A percentile compares a stretch with the other conserved stretches of the same genome.
Evolutionary conservation across 1,139 yeast species (phyloP).

Genomic region (Saccharomyces pastorianus): DNA sequence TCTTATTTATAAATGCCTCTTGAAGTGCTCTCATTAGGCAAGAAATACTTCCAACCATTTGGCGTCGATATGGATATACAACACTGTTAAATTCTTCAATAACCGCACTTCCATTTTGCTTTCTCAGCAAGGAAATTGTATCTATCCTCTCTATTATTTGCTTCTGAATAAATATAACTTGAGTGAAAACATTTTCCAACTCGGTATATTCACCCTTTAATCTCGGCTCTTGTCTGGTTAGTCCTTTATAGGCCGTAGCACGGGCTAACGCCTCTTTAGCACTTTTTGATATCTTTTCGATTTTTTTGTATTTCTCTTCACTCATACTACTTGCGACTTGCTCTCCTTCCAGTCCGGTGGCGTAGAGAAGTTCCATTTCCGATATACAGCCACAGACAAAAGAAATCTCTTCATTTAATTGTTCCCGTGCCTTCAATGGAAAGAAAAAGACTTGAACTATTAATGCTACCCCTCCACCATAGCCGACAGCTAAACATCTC

Average conservation of each 20-base stretch:
- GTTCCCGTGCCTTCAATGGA: conserved; percentile 42
- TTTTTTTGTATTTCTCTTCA: conserved; percentile 26
- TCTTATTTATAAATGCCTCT: conserved; percentile 37
- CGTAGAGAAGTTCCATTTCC: conserved; percentile 34
- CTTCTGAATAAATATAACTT: conserved; percentile 39
- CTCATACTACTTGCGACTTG: conserved; percentile 22
- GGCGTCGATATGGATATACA: conserved; percentile 40
- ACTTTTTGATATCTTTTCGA: conserved; percentile 28
- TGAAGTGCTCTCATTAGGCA: conserved; percentile 36
- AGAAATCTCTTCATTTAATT: conserved; percentile 36
- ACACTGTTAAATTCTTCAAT: conserved; percentile 37
- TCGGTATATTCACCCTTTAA: conserved; percentile 40
- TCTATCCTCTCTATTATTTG: conserved; percentile 44
- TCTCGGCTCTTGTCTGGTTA: conserved; percentile 42
- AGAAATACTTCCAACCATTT: conserved; percentile 36
- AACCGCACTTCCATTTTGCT: conserved; percentile 40
- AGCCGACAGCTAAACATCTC: conserved; percentile 42
- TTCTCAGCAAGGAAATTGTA: conserved; percentile 38
- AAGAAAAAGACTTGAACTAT: conserved; percentile 39
- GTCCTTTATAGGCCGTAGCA: conserved; percentile 37
- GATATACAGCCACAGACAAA: conserved; percentile 36
- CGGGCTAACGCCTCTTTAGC: conserved; percentile 36
- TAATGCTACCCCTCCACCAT: conserved; percentile 43
- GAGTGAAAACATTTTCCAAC: conserved; percentile 36
- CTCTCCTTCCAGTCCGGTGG: conserved; percentile 38